A percentile compares a stretch with the other conserved stretches of the same genome.
Evolutionary conservation across 345 rosid species (phyloP).

Genomic region (Heritiera littoralis): DNA sequence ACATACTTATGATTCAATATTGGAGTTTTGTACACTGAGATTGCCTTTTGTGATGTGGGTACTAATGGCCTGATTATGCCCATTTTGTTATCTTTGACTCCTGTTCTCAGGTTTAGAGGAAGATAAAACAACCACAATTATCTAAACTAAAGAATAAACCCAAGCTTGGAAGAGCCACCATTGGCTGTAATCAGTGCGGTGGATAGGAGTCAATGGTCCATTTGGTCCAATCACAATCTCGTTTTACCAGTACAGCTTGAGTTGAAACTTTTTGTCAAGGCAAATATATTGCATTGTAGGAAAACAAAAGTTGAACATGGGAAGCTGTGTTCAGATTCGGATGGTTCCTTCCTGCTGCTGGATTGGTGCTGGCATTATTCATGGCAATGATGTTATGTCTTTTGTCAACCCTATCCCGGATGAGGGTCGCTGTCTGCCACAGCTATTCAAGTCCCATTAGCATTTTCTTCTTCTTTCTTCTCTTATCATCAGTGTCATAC

Average conservation of each 20-base stretch:
- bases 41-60: too few species aligned
- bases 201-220: constrained; percentile 18
- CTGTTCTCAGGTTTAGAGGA: constrained; percentile 10
- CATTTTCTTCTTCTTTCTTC: not conserved
- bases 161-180: not conserved
- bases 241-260: too few species aligned
- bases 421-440: constrained; percentile 31
- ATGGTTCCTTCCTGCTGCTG: constrained; percentile 15
- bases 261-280: not conserved
- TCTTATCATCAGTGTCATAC: too few species aligned
- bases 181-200: not conserved
- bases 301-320: constrained; percentile 25
- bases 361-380: constrained; percentile 26
- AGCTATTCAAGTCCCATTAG: constrained; percentile 21
- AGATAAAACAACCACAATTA: not conserved
- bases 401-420: constrained; percentile 29
- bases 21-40: too few species aligned
- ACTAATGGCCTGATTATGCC: too few species aligned
- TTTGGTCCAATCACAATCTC: not conserved
- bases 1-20: too few species aligned
- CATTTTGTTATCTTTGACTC: not conserved
- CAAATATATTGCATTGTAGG: not conserved
- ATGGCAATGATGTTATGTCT: constrained; percentile 30
- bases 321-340: constrained; percentile 33
- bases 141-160: not conserved